Evolutionary conservation across 2,329 filamentous ascomycete species (phyloP).

Genomic region (Zymoseptoria brevis): DNA sequence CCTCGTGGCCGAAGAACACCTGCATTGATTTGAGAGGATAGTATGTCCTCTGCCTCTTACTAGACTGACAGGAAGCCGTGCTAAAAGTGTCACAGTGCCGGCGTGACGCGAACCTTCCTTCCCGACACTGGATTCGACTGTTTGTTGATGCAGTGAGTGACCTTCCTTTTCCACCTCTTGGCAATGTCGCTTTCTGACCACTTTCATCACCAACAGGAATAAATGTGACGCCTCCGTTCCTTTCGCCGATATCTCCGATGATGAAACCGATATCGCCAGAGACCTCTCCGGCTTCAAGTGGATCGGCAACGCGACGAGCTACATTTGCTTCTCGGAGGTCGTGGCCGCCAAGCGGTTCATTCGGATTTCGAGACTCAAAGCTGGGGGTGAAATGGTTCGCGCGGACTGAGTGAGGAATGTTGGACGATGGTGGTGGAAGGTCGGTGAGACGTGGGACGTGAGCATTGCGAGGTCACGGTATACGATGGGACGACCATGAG

Average conservation of each 20-base stretch:
- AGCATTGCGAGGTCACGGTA: neutral
- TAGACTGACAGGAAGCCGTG: neutral
- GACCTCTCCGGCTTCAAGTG: conserved; percentile 17
- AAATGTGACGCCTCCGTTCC: conserved; percentile 15
- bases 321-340: conserved; percentile 21
- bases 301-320: conserved; percentile 19
- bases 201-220: conserved; percentile 3
- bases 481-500: neutral
- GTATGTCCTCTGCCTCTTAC: conserved; percentile 12
- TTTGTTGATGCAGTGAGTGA: conserved; percentile 24
- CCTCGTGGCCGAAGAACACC: conserved; percentile 18
- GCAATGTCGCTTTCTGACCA: neutral
- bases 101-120: conserved; percentile 16
- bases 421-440: no score
- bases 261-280: conserved; percentile 7
- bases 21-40: conserved; percentile 24
- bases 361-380: conserved; percentile 9
- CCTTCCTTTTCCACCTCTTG: neutral
- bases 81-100: conserved; percentile 12
- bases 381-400: neutral
- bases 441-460: neutral
- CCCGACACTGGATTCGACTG: conserved; percentile 22
- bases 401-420: neutral
- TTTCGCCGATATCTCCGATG: conserved; percentile 7
- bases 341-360: conserved; percentile 11